Conservation (phyloP, 352 stramenopile genomes). For the Phytophthora podocarpi region DNA sequence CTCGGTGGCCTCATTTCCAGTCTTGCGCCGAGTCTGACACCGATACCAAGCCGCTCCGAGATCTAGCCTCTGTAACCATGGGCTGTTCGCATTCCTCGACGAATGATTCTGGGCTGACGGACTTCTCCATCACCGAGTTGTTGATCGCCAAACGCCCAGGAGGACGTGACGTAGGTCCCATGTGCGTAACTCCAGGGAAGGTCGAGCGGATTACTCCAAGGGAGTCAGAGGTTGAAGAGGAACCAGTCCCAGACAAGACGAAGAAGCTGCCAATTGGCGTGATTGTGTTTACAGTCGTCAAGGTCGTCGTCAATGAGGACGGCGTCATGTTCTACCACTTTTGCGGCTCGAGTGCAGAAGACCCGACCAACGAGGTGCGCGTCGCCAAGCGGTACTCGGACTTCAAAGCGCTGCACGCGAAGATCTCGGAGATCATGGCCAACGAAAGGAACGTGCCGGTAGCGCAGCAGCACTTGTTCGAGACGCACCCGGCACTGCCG, state of each 20-base stretch:
- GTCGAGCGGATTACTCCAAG: background rate
- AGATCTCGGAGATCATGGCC: slow-evolving; percentile 59
- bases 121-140: slow-evolving; percentile 26
- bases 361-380: slow-evolving; percentile 42
- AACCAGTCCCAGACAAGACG: background rate
- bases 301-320: slow-evolving; percentile 39
- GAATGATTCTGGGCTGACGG: slow-evolving; percentile 34
- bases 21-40: slow-evolving; percentile 13
- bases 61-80: slow-evolving; percentile 21
- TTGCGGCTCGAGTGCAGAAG: slow-evolving; percentile 33
- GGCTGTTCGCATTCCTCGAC: slow-evolving; percentile 44
- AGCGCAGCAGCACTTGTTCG: slow-evolving; percentile 46
- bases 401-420: slow-evolving; percentile 64
- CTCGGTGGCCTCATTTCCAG: slow-evolving; percentile 7
- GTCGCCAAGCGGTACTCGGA: slow-evolving; percentile 75
- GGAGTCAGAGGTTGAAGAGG: background rate
- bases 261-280: slow-evolving; percentile 13
- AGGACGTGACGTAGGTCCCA: slow-evolving; percentile 28
- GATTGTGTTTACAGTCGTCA: slow-evolving; percentile 34
- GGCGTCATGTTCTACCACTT: slow-evolving; percentile 59
- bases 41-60: background rate
- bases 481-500: slow-evolving; percentile 62
- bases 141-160: slow-evolving; percentile 34
- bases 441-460: slow-evolving; percentile 47
- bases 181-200: background rate